Conservation (phyloP, 148 eudicot genomes). For the Camellia lanceoleosa region DNA sequence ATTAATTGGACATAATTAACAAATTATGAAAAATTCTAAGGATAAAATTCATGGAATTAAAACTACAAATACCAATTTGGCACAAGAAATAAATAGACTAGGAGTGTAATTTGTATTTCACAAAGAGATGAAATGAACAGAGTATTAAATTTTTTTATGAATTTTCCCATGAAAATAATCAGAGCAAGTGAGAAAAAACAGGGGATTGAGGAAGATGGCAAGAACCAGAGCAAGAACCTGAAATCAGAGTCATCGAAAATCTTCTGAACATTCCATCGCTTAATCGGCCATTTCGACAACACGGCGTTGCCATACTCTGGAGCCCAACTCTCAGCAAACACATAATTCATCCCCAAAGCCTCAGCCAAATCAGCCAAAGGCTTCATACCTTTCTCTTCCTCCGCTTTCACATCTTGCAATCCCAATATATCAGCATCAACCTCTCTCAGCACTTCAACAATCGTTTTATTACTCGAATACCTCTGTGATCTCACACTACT, state of each 20-base stretch:
- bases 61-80: too few species aligned
- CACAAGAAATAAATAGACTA: too few species aligned
- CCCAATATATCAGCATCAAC: conserved; percentile 81
- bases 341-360: conserved; percentile 85
- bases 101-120: background rate
- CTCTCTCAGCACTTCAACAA: conserved; percentile 76
- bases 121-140: background rate
- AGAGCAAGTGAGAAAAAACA: background rate
- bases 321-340: conserved; percentile 98
- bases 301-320: conserved; percentile 95
- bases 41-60: too few species aligned
- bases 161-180: background rate
- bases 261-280: conserved; percentile 62
- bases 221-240: conserved; percentile 85
- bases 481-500: conserved; percentile 35
- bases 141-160: too few species aligned
- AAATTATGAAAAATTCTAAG: too few species aligned
- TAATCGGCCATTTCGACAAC: conserved; percentile 91
- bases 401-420: conserved; percentile 89
- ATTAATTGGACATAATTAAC: too few species aligned
- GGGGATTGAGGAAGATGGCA: too few species aligned
- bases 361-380: conserved; percentile 77
- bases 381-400: conserved; percentile 79
- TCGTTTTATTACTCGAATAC: conserved; percentile 33
- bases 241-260: conserved; percentile 81